Percentiles rank a stretch among this genome's conserved stretches.
Evolutionary conservation across 805 yeast genomes (phyloP).

Genomic region (Saccharomycopsis fermentans): DNA sequence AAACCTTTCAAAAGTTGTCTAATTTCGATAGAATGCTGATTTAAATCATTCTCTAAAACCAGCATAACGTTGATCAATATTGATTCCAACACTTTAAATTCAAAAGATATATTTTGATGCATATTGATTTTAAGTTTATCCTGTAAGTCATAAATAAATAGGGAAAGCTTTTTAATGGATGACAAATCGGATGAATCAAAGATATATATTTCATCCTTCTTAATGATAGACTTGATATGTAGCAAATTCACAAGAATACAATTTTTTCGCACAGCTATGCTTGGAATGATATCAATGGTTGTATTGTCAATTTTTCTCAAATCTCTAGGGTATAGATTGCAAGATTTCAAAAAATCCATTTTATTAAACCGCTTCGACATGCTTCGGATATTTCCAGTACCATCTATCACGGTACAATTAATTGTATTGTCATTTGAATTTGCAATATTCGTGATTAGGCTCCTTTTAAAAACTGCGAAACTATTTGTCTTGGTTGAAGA

Average conservation of each 20-base stretch:
- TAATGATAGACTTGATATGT: conserved; percentile 71
- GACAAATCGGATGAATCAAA: conserved; percentile 61
- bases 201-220: conserved; percentile 57
- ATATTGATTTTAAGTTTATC: conserved; percentile 20
- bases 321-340: conserved; percentile 82
- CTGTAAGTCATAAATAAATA: conserved; percentile 74
- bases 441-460: not conserved
- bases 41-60: conserved; percentile 77
- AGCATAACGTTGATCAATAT: conserved; percentile 72
- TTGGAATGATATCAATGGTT: conserved; percentile 67
- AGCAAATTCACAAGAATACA: conserved; percentile 65
- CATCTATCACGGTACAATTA: conserved; percentile 62
- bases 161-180: conserved; percentile 39
- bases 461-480: not conserved
- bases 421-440: conserved; percentile 31
- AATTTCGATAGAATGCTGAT: conserved; percentile 68
- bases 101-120: conserved; percentile 59
- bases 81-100: conserved; percentile 82
- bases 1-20: conserved; percentile 64
- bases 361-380: conserved; percentile 59
- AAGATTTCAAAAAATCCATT: conserved; percentile 50
- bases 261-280: conserved; percentile 62
- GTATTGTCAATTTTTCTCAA: conserved; percentile 79
- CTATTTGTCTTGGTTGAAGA: not conserved
- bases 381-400: conserved; percentile 49